Conservation (phyloP, 305 asterid species). For the Coffea humblotiana region DNA sequence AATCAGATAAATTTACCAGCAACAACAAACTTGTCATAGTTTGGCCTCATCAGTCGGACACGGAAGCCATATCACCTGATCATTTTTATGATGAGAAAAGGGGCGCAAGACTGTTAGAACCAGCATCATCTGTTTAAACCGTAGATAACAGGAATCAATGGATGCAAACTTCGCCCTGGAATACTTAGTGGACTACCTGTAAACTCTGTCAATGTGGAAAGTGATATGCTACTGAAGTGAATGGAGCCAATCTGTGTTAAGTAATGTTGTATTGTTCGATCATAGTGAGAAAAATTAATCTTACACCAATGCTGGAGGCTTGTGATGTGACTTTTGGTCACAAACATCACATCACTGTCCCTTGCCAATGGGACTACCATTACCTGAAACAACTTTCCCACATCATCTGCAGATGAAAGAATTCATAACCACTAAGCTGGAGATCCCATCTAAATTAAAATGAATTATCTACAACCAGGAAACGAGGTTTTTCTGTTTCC, state of each 20-base stretch:
- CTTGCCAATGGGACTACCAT: too few relatives aligned
- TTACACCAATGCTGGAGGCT: too few relatives aligned
- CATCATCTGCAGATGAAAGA: background rate
- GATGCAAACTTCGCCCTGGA: background rate
- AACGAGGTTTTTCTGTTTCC: background rate
- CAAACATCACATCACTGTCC: too few relatives aligned
- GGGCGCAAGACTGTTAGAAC: background rate
- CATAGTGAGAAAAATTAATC: too few relatives aligned
- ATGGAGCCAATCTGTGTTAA: background rate
- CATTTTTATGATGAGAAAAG: background rate
- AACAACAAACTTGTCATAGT: background rate
- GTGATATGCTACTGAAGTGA: background rate
- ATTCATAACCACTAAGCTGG: background rate
- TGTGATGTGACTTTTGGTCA: background rate
- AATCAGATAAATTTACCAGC: too few relatives aligned
- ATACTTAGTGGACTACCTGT: background rate
- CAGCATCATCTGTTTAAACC: background rate
- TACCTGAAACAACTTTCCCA: too few relatives aligned
- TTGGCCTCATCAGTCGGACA: constrained; percentile 3
- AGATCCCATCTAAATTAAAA: background rate
- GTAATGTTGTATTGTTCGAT: too few relatives aligned
- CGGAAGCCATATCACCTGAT: background rate
- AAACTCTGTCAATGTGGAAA: background rate
- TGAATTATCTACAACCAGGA: background rate
- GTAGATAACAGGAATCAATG: background rate